Evolutionary conservation across 352 stramenopile genomes (phyloP).

Genomic region (Phytophthora agathidicida): DNA sequence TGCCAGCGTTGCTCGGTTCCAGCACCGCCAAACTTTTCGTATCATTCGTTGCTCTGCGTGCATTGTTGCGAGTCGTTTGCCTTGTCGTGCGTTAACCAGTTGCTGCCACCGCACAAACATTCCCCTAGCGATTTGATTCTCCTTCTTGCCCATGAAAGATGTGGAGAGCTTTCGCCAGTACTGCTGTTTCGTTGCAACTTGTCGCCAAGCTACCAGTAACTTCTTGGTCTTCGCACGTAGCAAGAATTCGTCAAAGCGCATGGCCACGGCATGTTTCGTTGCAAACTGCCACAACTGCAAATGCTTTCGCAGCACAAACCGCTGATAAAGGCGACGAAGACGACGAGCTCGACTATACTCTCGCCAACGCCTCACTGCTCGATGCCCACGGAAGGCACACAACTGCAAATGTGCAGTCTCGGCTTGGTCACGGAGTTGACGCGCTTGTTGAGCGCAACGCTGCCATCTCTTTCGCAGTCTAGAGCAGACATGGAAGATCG

Average conservation of each 20-base stretch:
- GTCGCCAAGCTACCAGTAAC: constrained; percentile 33
- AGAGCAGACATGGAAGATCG: constrained; percentile 21
- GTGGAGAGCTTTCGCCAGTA: constrained; percentile 34
- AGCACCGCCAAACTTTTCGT: constrained; percentile 8
- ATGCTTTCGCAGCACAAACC: constrained; percentile 49
- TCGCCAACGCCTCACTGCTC: constrained; percentile 32
- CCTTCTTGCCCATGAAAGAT: constrained; percentile 9
- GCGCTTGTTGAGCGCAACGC: constrained; percentile 3
- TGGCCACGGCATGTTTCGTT: constrained; percentile 36
- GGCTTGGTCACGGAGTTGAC: constrained; percentile 1
- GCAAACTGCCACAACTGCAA: constrained; percentile 38
- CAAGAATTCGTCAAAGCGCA: constrained; percentile 39
- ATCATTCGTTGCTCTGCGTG: constrained; percentile 13
- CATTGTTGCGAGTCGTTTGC: constrained; percentile 7
- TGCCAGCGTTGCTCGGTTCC: constrained; percentile 2
- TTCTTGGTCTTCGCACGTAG: constrained; percentile 27
- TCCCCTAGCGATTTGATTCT: background rate
- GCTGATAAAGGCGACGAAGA: constrained; percentile 18
- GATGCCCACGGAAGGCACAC: constrained; percentile 8
- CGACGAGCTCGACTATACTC: background rate
- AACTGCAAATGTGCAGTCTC: constrained; percentile 15
- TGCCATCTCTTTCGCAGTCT: constrained; percentile 34
- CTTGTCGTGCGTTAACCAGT: constrained; percentile 10
- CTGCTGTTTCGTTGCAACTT: constrained; percentile 18
- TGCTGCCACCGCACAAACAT: constrained; percentile 32